A percentile compares a stretch with the other conserved stretches of the same genome.
Evolutionary conservation across 345 rosid species (phyloP).

Genomic region (Durio zibethinus): DNA sequence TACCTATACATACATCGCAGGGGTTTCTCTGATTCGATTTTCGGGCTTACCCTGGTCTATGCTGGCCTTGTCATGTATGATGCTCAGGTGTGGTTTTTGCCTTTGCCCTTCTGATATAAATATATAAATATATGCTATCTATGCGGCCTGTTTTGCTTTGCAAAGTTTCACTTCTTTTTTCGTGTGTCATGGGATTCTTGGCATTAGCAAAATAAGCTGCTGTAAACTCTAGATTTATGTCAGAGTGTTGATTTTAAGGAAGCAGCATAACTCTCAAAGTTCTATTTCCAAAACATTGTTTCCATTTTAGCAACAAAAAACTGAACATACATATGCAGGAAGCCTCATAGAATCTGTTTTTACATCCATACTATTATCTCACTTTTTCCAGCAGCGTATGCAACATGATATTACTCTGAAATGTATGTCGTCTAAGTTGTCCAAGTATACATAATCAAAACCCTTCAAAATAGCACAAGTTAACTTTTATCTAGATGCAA

Average conservation of each 20-base stretch:
- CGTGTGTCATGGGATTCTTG: background rate
- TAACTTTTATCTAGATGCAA: too few relatives aligned
- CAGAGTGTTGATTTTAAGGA: background rate
- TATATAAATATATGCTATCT: background rate
- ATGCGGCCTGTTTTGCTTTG: background rate
- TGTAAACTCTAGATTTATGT: background rate
- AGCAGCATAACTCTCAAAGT: background rate
- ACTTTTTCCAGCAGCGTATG: too few relatives aligned
- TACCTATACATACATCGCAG: slow-evolving; percentile 30
- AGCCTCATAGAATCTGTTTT: too few relatives aligned
- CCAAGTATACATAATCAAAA: background rate
- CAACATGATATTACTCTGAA: too few relatives aligned
- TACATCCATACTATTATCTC: too few relatives aligned
- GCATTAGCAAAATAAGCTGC: background rate
- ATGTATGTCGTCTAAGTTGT: background rate
- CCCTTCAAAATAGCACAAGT: background rate
- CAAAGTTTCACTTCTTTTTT: background rate
- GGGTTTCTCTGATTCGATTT: slow-evolving; percentile 82
- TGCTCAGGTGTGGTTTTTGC: slow-evolving; percentile 55
- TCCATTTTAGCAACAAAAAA: too few relatives aligned
- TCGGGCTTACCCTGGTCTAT: slow-evolving; percentile 71
- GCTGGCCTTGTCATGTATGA: slow-evolving; percentile 91
- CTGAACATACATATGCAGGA: too few relatives aligned
- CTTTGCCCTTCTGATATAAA: background rate
- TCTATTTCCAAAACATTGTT: background rate